A percentile compares a stretch with the other conserved stretches of the same genome.
phyloP scores from a whole-genome alignment of 306 rosid genomes.

The Cucurbita pepo region DNA sequence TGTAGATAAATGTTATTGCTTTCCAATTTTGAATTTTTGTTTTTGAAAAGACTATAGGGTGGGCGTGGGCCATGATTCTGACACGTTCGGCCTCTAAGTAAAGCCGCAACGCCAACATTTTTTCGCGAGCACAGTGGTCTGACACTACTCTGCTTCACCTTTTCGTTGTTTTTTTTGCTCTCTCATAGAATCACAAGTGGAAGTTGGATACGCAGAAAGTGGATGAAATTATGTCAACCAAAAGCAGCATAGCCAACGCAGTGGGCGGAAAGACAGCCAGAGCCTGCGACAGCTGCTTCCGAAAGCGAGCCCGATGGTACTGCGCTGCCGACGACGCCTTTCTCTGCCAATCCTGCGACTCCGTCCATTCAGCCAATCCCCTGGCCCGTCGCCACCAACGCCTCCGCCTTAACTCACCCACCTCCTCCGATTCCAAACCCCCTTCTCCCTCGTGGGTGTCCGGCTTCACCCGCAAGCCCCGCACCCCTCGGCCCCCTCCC shows the following conservation, averaged over 20 bases:
- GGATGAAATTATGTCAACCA: slow-evolving; percentile 16
- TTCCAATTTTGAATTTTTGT: too few species aligned
- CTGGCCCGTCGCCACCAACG: slow-evolving; percentile 63
- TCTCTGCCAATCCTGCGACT: slow-evolving; percentile 72
- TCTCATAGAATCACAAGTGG: not conserved
- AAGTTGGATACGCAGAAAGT: too few species aligned
- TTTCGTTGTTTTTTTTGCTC: too few species aligned
- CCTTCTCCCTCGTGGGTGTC: slow-evolving; percentile 43
- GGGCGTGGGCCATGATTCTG: not conserved
- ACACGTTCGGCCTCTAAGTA: not conserved
- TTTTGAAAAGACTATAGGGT: not conserved
- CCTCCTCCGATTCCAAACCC: not conserved
- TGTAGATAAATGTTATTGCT: not conserved
- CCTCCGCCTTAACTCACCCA: slow-evolving; percentile 36
- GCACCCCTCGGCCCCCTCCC: slow-evolving; percentile 44
- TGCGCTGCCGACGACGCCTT: slow-evolving; percentile 97
- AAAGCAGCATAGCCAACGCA: slow-evolving; percentile 31
- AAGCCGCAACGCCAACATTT: not conserved
- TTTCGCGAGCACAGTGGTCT: not conserved
- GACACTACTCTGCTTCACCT: not conserved
- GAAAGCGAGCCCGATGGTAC: slow-evolving; percentile 78
- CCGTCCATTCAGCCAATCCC: slow-evolving; percentile 77
- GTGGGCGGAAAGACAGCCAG: slow-evolving; percentile 67
- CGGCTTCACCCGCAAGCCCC: slow-evolving; percentile 53
- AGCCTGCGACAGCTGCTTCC: slow-evolving; percentile 79